Evolutionary conservation across 1,284 basidiomycete species (phyloP), one percentile per base, ranked within the genome.

Genomic region (Anthracocystis setariae): DNA sequence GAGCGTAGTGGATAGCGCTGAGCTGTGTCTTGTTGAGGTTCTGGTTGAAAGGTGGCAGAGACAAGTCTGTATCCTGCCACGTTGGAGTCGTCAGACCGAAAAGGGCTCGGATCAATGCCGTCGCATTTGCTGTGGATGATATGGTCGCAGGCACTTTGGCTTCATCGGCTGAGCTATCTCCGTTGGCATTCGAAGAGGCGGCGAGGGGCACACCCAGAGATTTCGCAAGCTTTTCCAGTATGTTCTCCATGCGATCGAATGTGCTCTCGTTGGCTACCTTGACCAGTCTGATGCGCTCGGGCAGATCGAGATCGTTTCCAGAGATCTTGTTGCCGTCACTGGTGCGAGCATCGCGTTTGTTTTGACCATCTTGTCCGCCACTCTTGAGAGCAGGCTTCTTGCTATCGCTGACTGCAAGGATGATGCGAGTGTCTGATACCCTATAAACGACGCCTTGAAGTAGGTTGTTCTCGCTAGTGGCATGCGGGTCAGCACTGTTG

Each of bases 181-280:
- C 64, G 13, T 44, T 44, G 1, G 58, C 21, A 3, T 48, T 43
- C 5, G 46, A 49, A 1, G 53, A 32, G 23, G 52, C 18, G 13
- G 49, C 17, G 12, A 70, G 33, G 8, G 52, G 39, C 21, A 73
- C 46, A 17, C 70, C 67, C 2, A 75, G 40, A 20, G 40, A 1
- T 20, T 56, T 59, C 8, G 68, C 73, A n/a, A 81, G 65, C 35
- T 55, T 54, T 1, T 53, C 46, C 8, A 81, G 61, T 24, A 60
- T 72, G 18, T 53, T 35, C 13, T 74, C 76, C 66, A 81, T 65
- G 2, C 94, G 88, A 77, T 96, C 93, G 79, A 91, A 94, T 0
- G 94, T 96, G 10, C 91, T 89, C 47, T 90, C 92, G 77, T 96
- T 96, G 5, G 92, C 94, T 2, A 96, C 86, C 82, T 96, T 96